phyloP scores from a whole-genome alignment of 75 land plant genomes.

The Picea sitchensis region DNA sequence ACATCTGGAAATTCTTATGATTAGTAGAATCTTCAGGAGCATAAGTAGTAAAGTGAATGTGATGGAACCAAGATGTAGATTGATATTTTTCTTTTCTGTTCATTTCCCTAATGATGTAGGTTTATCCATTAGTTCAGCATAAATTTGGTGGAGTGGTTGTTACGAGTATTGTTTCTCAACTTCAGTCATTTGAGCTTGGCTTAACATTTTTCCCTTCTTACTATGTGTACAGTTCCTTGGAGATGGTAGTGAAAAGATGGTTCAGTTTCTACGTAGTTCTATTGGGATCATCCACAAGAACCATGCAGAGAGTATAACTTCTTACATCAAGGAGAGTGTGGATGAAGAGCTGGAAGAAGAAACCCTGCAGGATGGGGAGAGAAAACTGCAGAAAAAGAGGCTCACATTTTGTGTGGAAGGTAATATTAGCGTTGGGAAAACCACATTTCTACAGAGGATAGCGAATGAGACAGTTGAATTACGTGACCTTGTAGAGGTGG shows the following conservation, averaged over 20 bases:
- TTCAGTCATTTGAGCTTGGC: no score
- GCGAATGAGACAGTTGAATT: constrained; percentile 95
- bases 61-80: no score
- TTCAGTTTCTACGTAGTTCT: constrained; percentile 78
- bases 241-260: constrained; percentile 77
- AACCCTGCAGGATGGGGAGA: constrained; percentile 16
- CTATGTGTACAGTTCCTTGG: constrained; percentile 62
- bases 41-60: no score
- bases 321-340: constrained; percentile 82
- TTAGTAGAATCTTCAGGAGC: no score
- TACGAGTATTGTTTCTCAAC: no score
- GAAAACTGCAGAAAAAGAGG: constrained; percentile 48
- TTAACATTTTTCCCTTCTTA: not conserved
- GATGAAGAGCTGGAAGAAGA: constrained; percentile 75
- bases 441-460: constrained; percentile 94
- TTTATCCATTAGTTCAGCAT: no score
- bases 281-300: constrained; percentile 91
- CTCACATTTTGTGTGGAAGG: constrained; percentile 98
- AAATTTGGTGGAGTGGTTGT: no score
- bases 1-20: no score
- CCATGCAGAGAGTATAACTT: constrained; percentile 93
- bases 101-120: no score
- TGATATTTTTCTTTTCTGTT: no score
- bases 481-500: constrained; percentile 92
- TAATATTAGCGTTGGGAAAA: constrained; percentile 97